A percentile compares a stretch with the other conserved stretches of the same genome.
Evolutionary conservation across 495 filamentous ascomycete species (phyloP).

Genomic region (Penicillium diatomitis): DNA sequence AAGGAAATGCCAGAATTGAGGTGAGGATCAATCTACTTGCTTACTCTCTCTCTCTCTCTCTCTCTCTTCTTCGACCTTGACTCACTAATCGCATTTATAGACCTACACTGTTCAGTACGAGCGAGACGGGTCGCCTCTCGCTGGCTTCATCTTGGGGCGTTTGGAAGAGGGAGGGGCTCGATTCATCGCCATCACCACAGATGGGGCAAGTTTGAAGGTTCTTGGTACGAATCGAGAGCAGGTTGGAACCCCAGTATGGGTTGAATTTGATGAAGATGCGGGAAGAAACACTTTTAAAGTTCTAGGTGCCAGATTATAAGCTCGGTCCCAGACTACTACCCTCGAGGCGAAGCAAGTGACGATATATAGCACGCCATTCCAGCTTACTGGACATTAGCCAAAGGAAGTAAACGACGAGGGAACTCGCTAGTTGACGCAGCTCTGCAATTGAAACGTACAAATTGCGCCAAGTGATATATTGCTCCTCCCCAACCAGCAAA

Average conservation of each 20-base stretch:
- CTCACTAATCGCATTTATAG: constrained; percentile 13
- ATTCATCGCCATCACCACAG: neutral
- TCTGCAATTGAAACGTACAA: no score
- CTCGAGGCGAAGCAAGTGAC: no score
- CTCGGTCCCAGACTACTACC: no score
- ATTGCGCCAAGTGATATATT: no score
- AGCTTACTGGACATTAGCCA: no score
- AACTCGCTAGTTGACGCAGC: no score
- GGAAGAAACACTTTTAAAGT: neutral
- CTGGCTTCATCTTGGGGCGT: neutral
- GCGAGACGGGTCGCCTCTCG: constrained; percentile 25
- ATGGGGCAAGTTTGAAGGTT: neutral
- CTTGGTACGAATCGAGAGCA: neutral
- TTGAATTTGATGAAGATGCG: neutral
- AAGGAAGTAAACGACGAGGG: no score
- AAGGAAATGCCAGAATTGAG: constrained; percentile 25
- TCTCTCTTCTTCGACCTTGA: neutral
- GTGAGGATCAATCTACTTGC: constrained; percentile 13
- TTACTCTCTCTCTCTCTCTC: no score
- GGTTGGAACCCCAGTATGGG: neutral
- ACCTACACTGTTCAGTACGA: constrained; percentile 47
- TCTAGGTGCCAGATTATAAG: neutral
- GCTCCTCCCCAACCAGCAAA: neutral
- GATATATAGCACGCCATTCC: no score
- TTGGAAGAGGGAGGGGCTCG: neutral